Evolutionary conservation across 2,329 filamentous ascomycete genomes (phyloP).

Genomic region (Cytospora leucostoma): DNA sequence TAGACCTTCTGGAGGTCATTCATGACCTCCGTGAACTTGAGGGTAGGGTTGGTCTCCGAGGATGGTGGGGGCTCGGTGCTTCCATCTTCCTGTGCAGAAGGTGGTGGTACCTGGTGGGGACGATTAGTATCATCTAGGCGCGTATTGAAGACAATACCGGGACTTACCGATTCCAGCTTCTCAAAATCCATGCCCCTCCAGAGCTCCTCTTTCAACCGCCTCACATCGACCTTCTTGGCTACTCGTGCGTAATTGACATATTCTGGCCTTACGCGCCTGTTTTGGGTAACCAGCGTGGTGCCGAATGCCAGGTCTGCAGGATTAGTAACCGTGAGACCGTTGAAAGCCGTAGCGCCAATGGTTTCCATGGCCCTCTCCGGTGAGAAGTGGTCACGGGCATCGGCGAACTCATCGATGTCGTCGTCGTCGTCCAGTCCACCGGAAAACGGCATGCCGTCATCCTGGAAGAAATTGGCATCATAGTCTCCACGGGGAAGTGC

Average conservation of each 20-base stretch:
- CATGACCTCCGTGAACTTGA: conserved; percentile 92
- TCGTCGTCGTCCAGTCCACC: conserved; percentile 69
- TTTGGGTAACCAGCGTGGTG: conserved; percentile 68
- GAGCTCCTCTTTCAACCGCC: conserved; percentile 68
- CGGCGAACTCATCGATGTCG: conserved; percentile 70
- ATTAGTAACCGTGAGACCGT: conserved; percentile 47
- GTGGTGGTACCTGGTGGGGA: conserved; percentile 36
- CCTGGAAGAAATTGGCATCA: conserved; percentile 96
- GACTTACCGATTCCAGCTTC: conserved; percentile 48
- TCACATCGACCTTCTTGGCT: conserved; percentile 71
- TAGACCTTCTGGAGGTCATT: conserved; percentile 86
- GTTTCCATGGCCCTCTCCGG: conserved; percentile 58
- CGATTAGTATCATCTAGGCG: neutral
- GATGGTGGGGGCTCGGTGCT: conserved; percentile 31
- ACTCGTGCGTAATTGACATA: conserved; percentile 71
- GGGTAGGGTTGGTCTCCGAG: conserved; percentile 49
- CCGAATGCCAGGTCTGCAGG: conserved; percentile 56
- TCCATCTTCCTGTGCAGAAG: conserved; percentile 38
- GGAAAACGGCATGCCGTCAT: conserved; percentile 72
- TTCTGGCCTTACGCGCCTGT: conserved; percentile 62
- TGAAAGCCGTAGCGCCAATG: conserved; percentile 47
- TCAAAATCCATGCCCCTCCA: conserved; percentile 68
- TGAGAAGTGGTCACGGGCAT: conserved; percentile 78
- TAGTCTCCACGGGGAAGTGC: conserved; percentile 73
- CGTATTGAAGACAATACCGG: neutral